Evolutionary conservation across 768 basidiomycete species (phyloP).

Genomic region (Peribolospora baueri): DNA sequence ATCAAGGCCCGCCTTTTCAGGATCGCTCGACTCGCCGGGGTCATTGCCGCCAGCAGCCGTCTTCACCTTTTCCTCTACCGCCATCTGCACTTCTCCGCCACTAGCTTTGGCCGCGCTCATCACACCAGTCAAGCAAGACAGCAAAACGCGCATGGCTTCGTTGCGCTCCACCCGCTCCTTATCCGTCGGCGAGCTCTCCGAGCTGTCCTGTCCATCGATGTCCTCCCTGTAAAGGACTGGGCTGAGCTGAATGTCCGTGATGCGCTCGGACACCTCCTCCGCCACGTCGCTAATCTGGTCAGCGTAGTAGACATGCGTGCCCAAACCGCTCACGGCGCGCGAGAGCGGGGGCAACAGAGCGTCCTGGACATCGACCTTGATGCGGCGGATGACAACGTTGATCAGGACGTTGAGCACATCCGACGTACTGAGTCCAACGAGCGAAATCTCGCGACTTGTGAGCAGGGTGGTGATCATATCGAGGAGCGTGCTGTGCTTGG

Average conservation of each 20-base stretch:
- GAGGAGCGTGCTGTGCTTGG: constrained; percentile 33
- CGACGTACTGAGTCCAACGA: constrained; percentile 74
- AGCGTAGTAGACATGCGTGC: constrained; percentile 78
- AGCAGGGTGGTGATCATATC: constrained; percentile 65
- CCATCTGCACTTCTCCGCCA: too few species aligned
- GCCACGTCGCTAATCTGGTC: constrained; percentile 87
- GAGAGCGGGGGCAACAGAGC: constrained; percentile 41
- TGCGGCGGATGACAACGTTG: constrained; percentile 20
- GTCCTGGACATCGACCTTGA: constrained; percentile 32
- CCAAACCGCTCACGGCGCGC: constrained; percentile 54
- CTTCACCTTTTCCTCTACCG: too few species aligned
- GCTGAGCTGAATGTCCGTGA: constrained; percentile 41
- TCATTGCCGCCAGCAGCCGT: too few species aligned
- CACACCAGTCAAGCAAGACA: background rate
- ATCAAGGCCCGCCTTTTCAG: too few species aligned
- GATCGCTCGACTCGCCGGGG: too few species aligned
- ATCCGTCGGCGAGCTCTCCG: too few species aligned
- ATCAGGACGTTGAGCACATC: constrained; percentile 63
- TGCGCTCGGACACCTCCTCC: constrained; percentile 50
- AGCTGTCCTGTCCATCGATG: too few species aligned
- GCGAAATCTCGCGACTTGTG: constrained; percentile 42
- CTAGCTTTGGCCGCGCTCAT: too few species aligned
- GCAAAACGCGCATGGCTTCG: background rate
- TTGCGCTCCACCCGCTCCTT: too few species aligned
- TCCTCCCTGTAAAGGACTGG: too few species aligned